Evolutionary conservation across 257 asterid genomes (phyloP), one percentile per base, ranked within the genome.

Genomic region (Nicotiana tabacum): DNA sequence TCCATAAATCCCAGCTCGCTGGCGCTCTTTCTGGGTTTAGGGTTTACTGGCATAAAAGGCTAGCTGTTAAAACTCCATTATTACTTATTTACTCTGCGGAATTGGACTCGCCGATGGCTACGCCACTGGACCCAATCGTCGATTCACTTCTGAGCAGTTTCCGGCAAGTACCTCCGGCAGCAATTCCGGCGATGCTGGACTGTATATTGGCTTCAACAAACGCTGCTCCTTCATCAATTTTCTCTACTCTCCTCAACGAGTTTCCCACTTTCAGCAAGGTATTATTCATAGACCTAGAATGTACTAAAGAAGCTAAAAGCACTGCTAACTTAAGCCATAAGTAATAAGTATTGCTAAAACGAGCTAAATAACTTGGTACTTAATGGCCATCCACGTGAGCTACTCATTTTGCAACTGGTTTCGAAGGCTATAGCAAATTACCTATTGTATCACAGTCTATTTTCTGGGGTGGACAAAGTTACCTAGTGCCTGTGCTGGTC

Each of bases 181-280:
- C 97, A 18, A 66, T 92, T 65, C 97, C 97, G 84, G 91, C 89
- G 39, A 89, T 94, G 90, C 84, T 95, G 61, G 99, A 95, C 84
- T 95, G 98, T 80, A 84, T 95, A 21, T 84, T 94, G 82, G 86
- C 90, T 82, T 89, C 99, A 69, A 92, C 93, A 12, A 57, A 77
- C 83, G 86, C 83, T 13, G 87, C 95, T 85, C 93, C 98, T 7
- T 86, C 95, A 8, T 88, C 90, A 43, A 87, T 94, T 62, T 91
- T 92, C 86, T 67, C 83, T 39, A 81, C 84, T 65, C 91, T 94
- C 33, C 89, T 92, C 65, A 80, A 86, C 53, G 90, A 88, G 77
- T 95, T 90, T 77, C 95, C 93, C 77, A 85, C 33, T 60, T 83
- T 91, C 83, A 80, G 89, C 35, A 66, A 92, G 97, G 99, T 92